Evolutionary conservation across 2,329 filamentous ascomycete species (phyloP).

Genomic region (Chaetomium globosum): DNA sequence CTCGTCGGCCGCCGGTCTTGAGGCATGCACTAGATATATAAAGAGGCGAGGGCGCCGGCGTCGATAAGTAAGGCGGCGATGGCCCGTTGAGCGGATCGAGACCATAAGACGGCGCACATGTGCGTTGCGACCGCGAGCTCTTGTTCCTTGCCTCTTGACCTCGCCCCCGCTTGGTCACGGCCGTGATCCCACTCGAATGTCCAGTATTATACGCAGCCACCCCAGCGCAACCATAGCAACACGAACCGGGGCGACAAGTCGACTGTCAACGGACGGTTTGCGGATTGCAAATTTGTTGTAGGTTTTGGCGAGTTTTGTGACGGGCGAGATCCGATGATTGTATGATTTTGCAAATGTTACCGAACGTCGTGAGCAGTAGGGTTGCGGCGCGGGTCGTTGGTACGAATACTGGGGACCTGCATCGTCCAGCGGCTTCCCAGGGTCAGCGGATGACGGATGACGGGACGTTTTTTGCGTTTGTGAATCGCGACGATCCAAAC

Average conservation of each 20-base stretch:
- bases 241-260: background rate
- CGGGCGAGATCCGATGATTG: background rate
- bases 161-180: slow-evolving; percentile 2
- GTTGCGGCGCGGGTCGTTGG: slow-evolving; percentile 11
- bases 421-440: slow-evolving; percentile 21
- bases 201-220: slow-evolving; percentile 22
- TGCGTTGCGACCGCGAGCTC: slow-evolving; percentile 7
- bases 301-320: background rate
- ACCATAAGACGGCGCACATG: slow-evolving; percentile 17
- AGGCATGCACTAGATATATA: slow-evolving; percentile 20
- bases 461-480: background rate
- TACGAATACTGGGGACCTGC: slow-evolving; percentile 17
- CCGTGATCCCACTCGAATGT: slow-evolving; percentile 27
- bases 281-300: background rate
- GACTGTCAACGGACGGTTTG: background rate
- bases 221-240: slow-evolving; percentile 30
- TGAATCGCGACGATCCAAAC: slow-evolving; percentile 6
- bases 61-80: background rate
- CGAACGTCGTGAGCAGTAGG: slow-evolving; percentile 13
- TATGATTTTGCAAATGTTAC: slow-evolving; percentile 9
- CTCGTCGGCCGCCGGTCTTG: slow-evolving; percentile 29
- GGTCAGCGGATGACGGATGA: background rate
- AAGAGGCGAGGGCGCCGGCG: background rate
- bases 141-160: background rate
- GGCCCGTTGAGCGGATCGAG: slow-evolving; percentile 18